These are phyloP conservation scores for Rhododendron ferrugineum DNA, from an alignment of 148 eudicot species.

Conservation along the genomic window DNA sequence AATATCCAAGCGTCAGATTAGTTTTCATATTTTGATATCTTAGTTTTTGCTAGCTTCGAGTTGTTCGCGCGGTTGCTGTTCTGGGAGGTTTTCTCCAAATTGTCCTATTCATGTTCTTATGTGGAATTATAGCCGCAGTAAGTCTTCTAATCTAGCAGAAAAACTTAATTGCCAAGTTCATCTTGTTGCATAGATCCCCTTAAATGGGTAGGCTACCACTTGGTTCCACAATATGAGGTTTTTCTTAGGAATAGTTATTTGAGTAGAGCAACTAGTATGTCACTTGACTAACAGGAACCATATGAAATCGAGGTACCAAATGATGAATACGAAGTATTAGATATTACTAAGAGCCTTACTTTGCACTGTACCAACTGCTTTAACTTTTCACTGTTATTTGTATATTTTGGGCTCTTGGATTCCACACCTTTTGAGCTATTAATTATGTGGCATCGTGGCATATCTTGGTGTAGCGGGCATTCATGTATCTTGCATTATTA, in stretches of 20 bases:
- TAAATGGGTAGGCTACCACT: background rate
- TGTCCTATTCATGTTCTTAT: constrained; percentile 73
- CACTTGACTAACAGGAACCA: background rate
- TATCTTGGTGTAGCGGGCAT: background rate
- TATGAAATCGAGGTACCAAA: background rate
- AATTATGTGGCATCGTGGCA: background rate
- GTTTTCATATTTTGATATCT: background rate
- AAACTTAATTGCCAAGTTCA: background rate
- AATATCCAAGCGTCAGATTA: background rate
- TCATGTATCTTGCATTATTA: background rate
- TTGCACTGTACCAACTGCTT: background rate
- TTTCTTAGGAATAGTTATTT: background rate
- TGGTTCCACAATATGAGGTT: background rate
- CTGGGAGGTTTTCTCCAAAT: constrained; percentile 75
- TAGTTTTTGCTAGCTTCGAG: constrained; percentile 48
- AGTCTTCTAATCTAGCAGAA: constrained; percentile 15
- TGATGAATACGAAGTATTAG: background rate
- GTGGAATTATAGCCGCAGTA: constrained; percentile 77
- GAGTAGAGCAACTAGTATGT: background rate
- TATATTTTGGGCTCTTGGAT: background rate
- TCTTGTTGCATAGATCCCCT: background rate
- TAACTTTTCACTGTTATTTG: background rate
- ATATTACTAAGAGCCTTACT: background rate
- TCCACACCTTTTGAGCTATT: background rate
- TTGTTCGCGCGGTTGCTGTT: constrained; percentile 80